Percentiles rank a stretch among this genome's conserved stretches.
Conservation (phyloP, 2,329 filamentous ascomycete species). For the Pseudodiploospora longispora region DNA sequence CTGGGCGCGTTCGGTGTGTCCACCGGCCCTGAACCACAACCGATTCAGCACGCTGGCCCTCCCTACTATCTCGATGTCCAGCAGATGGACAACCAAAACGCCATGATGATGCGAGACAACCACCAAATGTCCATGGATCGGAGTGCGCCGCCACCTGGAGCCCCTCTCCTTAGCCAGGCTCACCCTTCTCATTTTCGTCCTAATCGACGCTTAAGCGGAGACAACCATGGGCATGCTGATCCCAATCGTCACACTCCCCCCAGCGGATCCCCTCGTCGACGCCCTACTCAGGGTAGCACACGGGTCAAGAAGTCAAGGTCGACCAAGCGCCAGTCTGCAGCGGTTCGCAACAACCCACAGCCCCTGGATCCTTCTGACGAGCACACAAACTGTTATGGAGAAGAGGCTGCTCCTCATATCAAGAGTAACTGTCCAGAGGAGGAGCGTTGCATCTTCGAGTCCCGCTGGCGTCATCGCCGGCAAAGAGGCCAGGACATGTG, state of each 20-base stretch:
- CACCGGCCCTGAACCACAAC: slow-evolving; percentile 18
- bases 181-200: slow-evolving; percentile 13
- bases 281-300: slow-evolving; percentile 12
- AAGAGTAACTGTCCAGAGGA: slow-evolving; percentile 38
- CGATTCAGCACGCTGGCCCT: slow-evolving; percentile 13
- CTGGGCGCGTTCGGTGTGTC: slow-evolving; percentile 30
- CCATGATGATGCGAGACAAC: slow-evolving; percentile 18
- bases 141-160: slow-evolving; percentile 1
- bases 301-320: slow-evolving; percentile 20
- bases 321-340: slow-evolving; percentile 7
- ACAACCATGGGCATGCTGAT: slow-evolving; percentile 8
- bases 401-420: slow-evolving; percentile 30
- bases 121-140: slow-evolving; percentile 18
- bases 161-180: slow-evolving; percentile 16
- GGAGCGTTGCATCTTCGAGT: slow-evolving; percentile 40
- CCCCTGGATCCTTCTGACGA: slow-evolving; percentile 19
- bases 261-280: slow-evolving; percentile 21
- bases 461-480: slow-evolving; percentile 36
- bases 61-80: slow-evolving; percentile 22
- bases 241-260: slow-evolving; percentile 13
- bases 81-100: slow-evolving; percentile 18
- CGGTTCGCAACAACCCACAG: slow-evolving; percentile 7
- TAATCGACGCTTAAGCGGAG: slow-evolving; percentile 16
- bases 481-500: slow-evolving; percentile 52
- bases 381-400: slow-evolving; percentile 26